phyloP scores from a whole-genome alignment of 352 stramenopile species.

The Pythium coloratum region DNA sequence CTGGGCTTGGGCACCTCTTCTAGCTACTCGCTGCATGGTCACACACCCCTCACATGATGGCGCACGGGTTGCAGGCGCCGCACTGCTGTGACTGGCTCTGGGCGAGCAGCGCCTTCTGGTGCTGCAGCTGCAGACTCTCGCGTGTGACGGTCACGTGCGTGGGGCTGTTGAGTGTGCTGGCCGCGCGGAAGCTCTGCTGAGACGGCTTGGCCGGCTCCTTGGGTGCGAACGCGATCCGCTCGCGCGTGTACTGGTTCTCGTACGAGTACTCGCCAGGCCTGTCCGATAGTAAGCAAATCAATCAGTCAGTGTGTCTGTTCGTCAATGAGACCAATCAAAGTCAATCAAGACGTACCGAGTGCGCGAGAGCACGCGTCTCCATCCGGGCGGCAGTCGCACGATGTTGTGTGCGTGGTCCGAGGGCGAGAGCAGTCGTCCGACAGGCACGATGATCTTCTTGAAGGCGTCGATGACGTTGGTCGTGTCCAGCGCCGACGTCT shows the following conservation, averaged over 20 bases:
- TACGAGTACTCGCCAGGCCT: slow-evolving; percentile 87
- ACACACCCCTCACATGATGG: slow-evolving; percentile 43
- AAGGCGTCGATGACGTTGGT: slow-evolving; percentile 88
- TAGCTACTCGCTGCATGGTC: background rate
- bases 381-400: slow-evolving; percentile 61
- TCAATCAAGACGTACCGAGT: slow-evolving; percentile 36
- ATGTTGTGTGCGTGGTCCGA: slow-evolving; percentile 61
- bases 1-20: background rate
- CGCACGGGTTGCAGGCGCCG: slow-evolving; percentile 55
- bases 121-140: slow-evolving; percentile 82
- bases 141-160: slow-evolving; percentile 69
- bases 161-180: slow-evolving; percentile 34
- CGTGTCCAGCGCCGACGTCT: slow-evolving; percentile 82
- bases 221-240: slow-evolving; percentile 84
- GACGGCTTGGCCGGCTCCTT: slow-evolving; percentile 86
- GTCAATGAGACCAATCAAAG: background rate
- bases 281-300: background rate
- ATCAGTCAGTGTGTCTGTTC: background rate
- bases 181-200: slow-evolving; percentile 75
- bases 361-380: slow-evolving; percentile 78
- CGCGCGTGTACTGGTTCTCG: slow-evolving; percentile 89
- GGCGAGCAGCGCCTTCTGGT: slow-evolving; percentile 78
- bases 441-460: slow-evolving; percentile 86
- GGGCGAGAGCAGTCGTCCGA: slow-evolving; percentile 73
- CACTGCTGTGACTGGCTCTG: slow-evolving; percentile 71